These are phyloP conservation scores for Perilla frutescens DNA, from an alignment of 257 asterid genomes.

Conservation along the genomic window DNA sequence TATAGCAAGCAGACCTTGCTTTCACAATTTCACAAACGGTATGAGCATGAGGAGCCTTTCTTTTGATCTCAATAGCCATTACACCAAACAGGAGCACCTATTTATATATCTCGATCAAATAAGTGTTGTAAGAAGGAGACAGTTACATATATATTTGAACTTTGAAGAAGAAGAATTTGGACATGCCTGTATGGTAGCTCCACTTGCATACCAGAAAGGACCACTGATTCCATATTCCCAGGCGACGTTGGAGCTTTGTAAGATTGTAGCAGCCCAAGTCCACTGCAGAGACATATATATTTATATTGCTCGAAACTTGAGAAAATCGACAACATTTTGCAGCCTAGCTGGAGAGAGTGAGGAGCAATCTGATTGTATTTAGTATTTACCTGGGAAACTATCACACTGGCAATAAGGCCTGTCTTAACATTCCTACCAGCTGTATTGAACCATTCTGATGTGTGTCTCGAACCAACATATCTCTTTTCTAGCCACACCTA, in stretches of 20 bases:
- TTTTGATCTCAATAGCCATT: conserved; percentile 91
- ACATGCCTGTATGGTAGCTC: conserved; percentile 89
- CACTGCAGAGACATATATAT: conserved; percentile 54
- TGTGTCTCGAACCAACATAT: conserved; percentile 84
- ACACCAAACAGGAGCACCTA: conserved; percentile 91
- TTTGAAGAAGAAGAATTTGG: not conserved
- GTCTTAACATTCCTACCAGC: conserved; percentile 95
- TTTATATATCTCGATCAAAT: not conserved
- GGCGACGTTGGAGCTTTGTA: conserved; percentile 93
- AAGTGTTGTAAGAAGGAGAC: no score
- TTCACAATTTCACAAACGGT: conserved; percentile 90
- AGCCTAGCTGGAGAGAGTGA: not conserved
- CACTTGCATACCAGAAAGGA: conserved; percentile 99
- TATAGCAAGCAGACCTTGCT: conserved; percentile 60
- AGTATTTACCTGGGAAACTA: conserved; percentile 80
- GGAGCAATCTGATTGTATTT: not conserved
- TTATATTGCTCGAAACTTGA: not conserved
- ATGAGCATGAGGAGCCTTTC: conserved; percentile 94
- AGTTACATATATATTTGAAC: no score
- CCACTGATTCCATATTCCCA: conserved; percentile 97
- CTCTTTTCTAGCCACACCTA: conserved; percentile 96
- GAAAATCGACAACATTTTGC: not conserved
- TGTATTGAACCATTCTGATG: conserved; percentile 97
- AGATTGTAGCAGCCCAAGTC: conserved; percentile 98
- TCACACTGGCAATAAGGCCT: conserved; percentile 93